A percentile compares a stretch with the other conserved stretches of the same genome.
Conservation (phyloP, 495 filamentous ascomycete genomes). For the Aspergillus campestris region DNA sequence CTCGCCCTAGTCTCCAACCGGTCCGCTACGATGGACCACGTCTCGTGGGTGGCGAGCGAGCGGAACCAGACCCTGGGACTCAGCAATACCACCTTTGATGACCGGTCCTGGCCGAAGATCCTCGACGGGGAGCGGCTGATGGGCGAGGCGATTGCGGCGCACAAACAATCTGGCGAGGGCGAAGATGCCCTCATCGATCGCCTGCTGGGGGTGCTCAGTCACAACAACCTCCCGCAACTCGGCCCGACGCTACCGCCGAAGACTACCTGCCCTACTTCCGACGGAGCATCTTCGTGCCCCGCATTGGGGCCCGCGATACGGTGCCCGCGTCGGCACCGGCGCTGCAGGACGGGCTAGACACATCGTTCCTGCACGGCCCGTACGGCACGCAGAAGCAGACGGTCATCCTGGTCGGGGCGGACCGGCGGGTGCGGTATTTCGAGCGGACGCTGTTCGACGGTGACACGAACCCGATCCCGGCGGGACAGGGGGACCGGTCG, state of each 20-base stretch:
- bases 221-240: constrained; percentile 61
- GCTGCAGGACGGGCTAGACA: constrained; percentile 17
- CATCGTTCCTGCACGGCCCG: constrained; percentile 24
- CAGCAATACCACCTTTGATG: constrained; percentile 74
- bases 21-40: constrained; percentile 45
- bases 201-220: constrained; percentile 62
- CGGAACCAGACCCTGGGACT: constrained; percentile 65
- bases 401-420: constrained; percentile 65
- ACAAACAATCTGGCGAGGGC: constrained; percentile 48
- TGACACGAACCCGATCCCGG: constrained; percentile 50
- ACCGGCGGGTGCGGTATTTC: constrained; percentile 69
- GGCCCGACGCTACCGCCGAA: constrained; percentile 50
- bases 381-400: constrained; percentile 97
- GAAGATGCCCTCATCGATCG: constrained; percentile 61
- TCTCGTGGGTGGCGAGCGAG: constrained; percentile 58
- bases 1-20: constrained; percentile 87
- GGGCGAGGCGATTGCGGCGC: constrained; percentile 34
- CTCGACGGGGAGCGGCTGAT: constrained; percentile 45
- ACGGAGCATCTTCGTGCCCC: constrained; percentile 78
- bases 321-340: constrained; percentile 36
- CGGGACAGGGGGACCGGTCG: constrained; percentile 49
- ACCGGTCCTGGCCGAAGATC: constrained; percentile 80
- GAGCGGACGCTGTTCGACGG: constrained; percentile 78
- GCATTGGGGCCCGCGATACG: constrained; percentile 49
- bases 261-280: constrained; percentile 61